Evolutionary conservation across 2,329 filamentous ascomycete species (phyloP), one percentile per base, ranked within the genome.

Genomic region (Epichloe baconii): DNA sequence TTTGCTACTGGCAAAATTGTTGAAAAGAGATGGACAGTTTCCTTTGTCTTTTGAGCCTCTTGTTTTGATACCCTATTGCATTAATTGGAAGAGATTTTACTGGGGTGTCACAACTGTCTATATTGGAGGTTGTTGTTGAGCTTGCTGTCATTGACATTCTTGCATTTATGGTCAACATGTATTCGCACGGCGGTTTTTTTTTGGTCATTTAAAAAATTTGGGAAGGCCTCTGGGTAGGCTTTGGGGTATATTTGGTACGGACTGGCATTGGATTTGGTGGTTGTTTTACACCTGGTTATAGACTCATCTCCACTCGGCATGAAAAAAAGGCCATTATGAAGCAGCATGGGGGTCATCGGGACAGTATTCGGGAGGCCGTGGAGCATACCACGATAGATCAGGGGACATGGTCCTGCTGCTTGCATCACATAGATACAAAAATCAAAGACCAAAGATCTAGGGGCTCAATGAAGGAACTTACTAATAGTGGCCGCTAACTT

Each of bases 251-350:
- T 31, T 38, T 17, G 47, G 37, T 47, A 47, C 40, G 47, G 40
- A 53, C 26, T 50, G 50, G 53, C 44, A 54, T 47, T 40, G 51
- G 49, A 51, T 48, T 59, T 56, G 44, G 50, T 56, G 61, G 56
- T 41, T 48, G 48, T 57, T 57, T 35, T 56, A 58, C 57, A 37
- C 57, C 55, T 48, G 38, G 57, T 60, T 56, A 69, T 73, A 74
- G 69, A 74, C 64, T 68, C 64, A 72, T 71, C 73, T 73, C 73
- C 70, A 72, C 73, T 76, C 70, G 66, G 64, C 65, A 71, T 67
- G 56, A 59, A 59, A 57, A 61, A 26, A 26, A 26, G 57, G 54
- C 61, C 49, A 58, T 48, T 40, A 58, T 52, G 53, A 54, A 56
- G 63, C 61, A 66, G 61, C 60, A 62, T 63, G 53, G 57, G 50